Evolutionary conservation across 2,329 filamentous ascomycete species (phyloP).

Genomic region (Rhynchosporium graminicola): DNA sequence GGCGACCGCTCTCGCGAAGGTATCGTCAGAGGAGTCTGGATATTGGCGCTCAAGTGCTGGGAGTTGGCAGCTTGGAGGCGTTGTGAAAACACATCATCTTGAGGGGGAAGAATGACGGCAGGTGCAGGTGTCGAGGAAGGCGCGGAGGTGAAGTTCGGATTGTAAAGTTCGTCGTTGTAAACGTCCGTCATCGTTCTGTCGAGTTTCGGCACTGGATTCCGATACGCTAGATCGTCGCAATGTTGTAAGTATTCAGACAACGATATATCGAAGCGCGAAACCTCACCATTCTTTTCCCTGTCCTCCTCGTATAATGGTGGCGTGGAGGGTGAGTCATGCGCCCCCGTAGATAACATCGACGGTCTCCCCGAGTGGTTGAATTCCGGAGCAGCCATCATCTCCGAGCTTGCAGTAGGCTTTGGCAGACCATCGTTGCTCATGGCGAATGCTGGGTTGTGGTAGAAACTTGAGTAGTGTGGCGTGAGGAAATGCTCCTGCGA

Average conservation of each 20-base stretch:
- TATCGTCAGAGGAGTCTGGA: conserved; percentile 47
- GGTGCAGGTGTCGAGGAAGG: conserved; percentile 50
- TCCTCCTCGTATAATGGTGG: conserved; percentile 54
- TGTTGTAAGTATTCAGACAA: conserved; percentile 69
- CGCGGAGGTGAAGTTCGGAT: conserved; percentile 62
- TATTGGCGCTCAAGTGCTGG: conserved; percentile 65
- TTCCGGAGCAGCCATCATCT: conserved; percentile 39
- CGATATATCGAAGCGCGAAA: conserved; percentile 45
- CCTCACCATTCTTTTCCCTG: conserved; percentile 58
- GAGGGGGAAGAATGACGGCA: conserved; percentile 49
- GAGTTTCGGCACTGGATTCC: conserved; percentile 70
- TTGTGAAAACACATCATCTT: conserved; percentile 68
- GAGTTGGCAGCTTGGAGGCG: conserved; percentile 78
- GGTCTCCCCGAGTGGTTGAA: conserved; percentile 33
- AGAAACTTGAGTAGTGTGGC: conserved; percentile 44
- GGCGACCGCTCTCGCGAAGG: conserved; percentile 72
- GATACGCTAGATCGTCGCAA: conserved; percentile 47
- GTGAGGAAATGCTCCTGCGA: conserved; percentile 37
- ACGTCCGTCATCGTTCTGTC: conserved; percentile 85
- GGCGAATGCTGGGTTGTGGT: conserved; percentile 38
- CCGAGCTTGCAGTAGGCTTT: conserved; percentile 33
- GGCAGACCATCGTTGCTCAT: conserved; percentile 35
- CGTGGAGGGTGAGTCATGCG: conserved; percentile 62
- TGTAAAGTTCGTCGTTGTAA: conserved; percentile 83
- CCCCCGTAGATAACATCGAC: conserved; percentile 61